Percentiles rank a stretch among this genome's conserved stretches.
phyloP scores from a whole-genome alignment of 495 filamentous ascomycete species.

The Xylaria castorea region DNA sequence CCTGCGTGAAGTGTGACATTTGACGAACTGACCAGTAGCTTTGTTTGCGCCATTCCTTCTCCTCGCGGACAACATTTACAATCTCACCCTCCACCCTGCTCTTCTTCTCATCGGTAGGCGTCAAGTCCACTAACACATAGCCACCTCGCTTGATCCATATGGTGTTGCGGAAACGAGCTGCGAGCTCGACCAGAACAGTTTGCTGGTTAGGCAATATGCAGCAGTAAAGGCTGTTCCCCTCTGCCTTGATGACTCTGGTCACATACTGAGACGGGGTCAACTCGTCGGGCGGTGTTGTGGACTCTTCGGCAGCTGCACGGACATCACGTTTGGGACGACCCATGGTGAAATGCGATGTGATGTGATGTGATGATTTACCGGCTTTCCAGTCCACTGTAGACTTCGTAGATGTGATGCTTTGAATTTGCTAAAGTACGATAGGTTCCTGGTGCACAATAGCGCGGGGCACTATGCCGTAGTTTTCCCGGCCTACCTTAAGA shows the following conservation, averaged over 20 bases:
- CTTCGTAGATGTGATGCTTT: constrained; percentile 13
- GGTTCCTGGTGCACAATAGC: background rate
- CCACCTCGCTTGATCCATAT: constrained; percentile 90
- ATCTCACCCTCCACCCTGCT: constrained; percentile 90
- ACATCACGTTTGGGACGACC: constrained; percentile 76
- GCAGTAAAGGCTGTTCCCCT: constrained; percentile 86
- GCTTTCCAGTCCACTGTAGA: background rate
- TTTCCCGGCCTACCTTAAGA: constrained; percentile 12
- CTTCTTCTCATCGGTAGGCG: constrained; percentile 64
- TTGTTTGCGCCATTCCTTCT: constrained; percentile 89
- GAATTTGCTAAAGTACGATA: constrained; percentile 6
- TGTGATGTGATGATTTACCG: background rate
- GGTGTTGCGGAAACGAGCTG: constrained; percentile 80
- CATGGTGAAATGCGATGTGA: constrained; percentile 54
- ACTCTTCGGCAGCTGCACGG: constrained; percentile 75
- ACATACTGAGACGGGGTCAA: constrained; percentile 71
- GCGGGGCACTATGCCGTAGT: constrained; percentile 19
- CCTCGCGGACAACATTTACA: constrained; percentile 88
- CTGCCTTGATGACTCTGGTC: constrained; percentile 76
- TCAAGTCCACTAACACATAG: constrained; percentile 82
- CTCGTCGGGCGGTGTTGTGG: constrained; percentile 71
- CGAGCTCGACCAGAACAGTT: constrained; percentile 75
- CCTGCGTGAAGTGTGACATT: constrained; percentile 1
- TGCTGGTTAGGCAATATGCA: constrained; percentile 66
- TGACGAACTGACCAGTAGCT: constrained; percentile 75